Evolutionary conservation across 176 grass and related monocot genomes (phyloP).

Genomic region (Echinochloa phyllopogon): DNA sequence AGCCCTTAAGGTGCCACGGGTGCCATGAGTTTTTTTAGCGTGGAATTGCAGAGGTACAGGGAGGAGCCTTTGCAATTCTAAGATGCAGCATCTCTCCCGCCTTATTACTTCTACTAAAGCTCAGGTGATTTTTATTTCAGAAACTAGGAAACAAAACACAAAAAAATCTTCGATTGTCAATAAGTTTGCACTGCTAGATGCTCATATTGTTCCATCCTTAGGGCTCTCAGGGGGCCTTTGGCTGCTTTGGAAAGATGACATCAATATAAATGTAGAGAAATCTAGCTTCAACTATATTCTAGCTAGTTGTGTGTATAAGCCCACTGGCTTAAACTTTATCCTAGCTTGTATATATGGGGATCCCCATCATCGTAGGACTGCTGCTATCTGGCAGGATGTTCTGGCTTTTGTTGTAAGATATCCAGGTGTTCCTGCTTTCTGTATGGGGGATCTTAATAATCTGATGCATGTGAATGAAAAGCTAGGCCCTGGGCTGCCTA

Average conservation of each 20-base stretch:
- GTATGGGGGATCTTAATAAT: background rate
- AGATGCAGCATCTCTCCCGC: too few species aligned
- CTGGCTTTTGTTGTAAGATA: background rate
- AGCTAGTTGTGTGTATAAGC: background rate
- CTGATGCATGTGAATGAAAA: too few species aligned
- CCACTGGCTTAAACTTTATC: background rate
- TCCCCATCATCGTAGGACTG: background rate
- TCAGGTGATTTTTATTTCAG: background rate
- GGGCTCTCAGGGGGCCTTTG: background rate
- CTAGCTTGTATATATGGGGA: background rate
- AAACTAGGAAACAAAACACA: background rate
- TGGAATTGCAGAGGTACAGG: background rate
- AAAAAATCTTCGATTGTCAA: background rate
- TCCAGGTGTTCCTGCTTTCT: background rate
- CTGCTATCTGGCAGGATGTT: background rate
- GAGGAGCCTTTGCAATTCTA: background rate
- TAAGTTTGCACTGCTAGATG: background rate
- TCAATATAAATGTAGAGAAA: background rate
- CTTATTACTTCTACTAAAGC: background rate
- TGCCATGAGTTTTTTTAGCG: background rate
- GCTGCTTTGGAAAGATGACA: background rate
- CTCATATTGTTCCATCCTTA: background rate
- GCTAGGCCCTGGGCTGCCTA: too few species aligned
- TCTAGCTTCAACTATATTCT: background rate
- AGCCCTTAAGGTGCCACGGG: background rate